phyloP scores from a whole-genome alignment of 345 rosid species.

The Kandelia obovata region DNA sequence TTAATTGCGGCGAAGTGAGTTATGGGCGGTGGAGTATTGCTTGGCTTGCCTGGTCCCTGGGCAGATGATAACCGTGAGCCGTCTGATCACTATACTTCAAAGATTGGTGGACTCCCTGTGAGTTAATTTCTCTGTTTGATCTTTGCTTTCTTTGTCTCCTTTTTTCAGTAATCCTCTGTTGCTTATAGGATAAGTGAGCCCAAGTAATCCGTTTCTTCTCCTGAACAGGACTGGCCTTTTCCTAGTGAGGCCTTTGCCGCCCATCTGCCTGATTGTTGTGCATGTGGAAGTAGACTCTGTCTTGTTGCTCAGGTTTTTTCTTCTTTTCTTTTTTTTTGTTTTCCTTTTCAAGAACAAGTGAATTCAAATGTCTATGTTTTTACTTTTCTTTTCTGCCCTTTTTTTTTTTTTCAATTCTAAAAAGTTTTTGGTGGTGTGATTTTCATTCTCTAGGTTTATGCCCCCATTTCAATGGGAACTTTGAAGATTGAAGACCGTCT shows the following conservation, averaged over 20 bases:
- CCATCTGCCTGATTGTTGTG: conserved; percentile 41
- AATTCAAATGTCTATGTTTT: background rate
- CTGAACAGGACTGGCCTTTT: conserved; percentile 74
- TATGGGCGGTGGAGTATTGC: conserved; percentile 35
- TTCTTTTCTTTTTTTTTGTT: no score
- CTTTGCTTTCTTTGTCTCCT: background rate
- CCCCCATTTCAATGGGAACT: conserved; percentile 53
- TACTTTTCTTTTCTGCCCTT: background rate
- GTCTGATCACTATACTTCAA: conserved; percentile 67
- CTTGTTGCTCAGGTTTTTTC: conserved; percentile 70
- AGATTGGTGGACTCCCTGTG: conserved; percentile 89
- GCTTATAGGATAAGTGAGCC: background rate
- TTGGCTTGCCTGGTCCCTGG: conserved; percentile 89
- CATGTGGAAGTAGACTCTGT: conserved; percentile 60
- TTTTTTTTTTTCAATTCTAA: background rate
- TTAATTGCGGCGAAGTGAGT: background rate
- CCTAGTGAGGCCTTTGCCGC: conserved; percentile 36
- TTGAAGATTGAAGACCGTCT: conserved; percentile 59
- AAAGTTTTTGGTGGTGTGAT: no score
- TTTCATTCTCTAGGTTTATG: conserved; percentile 45
- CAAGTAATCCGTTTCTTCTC: background rate
- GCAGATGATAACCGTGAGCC: conserved; percentile 62
- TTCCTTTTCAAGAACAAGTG: background rate
- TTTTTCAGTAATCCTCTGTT: background rate
- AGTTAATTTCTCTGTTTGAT: background rate